Evolutionary conservation across 192 early-diverging fungal genomes (phyloP), one percentile per base, ranked within the genome.

Genomic region (Backusella circina): DNA sequence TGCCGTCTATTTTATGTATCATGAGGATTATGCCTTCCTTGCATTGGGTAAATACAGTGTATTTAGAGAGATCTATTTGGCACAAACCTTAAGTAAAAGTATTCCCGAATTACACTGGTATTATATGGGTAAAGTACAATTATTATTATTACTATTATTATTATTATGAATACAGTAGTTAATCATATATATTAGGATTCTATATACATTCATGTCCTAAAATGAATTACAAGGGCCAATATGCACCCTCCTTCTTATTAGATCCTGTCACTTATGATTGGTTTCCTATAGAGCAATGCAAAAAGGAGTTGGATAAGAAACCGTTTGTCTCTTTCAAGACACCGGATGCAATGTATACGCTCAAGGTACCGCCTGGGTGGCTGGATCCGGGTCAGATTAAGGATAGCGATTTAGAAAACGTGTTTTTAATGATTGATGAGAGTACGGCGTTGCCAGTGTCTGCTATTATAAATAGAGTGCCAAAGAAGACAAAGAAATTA

Each of bases 1-100:
- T 3, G 91, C 95, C 0, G 98, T 99, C 28, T 99, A 99, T 76
- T 93, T 96, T 71, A 90, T 96, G 75, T 99, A 99, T 82, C 96
- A 99, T 75, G 93, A 96, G 1, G 90, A 90, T n/a, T 95, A 90
- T 68, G 74, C 86, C 1, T 86, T 81, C 44, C 80, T 99, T 31
- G 89, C 89, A 12, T 79, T 96, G 26, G 98, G 98, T n/a, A 92
- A 92, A 37, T 95, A 93, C 77, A 91, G 91, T 68, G 94, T 95
- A 4, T 77, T 98, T 65, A 79, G 91, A 44, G 98, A 99, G 79
- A 94, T 97, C 36, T 84, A 86, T 51, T 76, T 97, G 30, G 80
- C 87, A 0, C 79, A 86, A 65, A 76, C 81, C 32, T 77, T 95
- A 23, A 65, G 81, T 26, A 66, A 80, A 15, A 75, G 77, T 9